Conservation (phyloP, 2,329 filamentous ascomycete genomes). For the Clonostachys byssicola region DNA sequence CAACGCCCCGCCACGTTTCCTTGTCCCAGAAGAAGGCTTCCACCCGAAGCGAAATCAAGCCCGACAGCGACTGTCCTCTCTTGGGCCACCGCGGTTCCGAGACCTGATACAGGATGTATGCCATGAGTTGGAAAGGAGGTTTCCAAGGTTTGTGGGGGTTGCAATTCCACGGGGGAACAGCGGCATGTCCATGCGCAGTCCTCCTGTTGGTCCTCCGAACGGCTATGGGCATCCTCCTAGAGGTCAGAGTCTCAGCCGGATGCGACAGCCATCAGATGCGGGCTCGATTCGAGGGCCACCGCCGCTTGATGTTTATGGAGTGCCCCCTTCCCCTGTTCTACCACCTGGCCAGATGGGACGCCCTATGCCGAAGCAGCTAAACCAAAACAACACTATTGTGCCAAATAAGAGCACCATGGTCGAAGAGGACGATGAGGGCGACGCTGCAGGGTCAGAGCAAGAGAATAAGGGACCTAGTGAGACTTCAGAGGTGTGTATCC, state of each 20-base stretch:
- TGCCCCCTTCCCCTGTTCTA: constrained; percentile 56
- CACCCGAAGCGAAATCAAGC: constrained; percentile 97
- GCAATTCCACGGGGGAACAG: constrained; percentile 69
- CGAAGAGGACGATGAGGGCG: constrained; percentile 82
- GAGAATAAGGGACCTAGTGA: constrained; percentile 21
- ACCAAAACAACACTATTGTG: constrained; percentile 89
- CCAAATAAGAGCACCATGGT: constrained; percentile 98
- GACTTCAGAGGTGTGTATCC: constrained; percentile 32
- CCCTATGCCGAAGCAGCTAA: constrained; percentile 80
- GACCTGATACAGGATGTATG: constrained; percentile 95
- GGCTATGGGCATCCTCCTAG: constrained; percentile 43
- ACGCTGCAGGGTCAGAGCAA: constrained; percentile 31
- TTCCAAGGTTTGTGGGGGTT: constrained; percentile 70
- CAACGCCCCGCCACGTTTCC: constrained; percentile 60
- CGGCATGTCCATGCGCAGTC: constrained; percentile 56
- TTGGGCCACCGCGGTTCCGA: constrained; percentile 81
- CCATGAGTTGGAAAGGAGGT: constrained; percentile 86
- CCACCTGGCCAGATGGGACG: constrained; percentile 64
- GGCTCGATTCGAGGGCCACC: constrained; percentile 52
- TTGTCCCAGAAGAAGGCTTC: constrained; percentile 83
- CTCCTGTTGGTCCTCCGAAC: constrained; percentile 52
- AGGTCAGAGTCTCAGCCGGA: constrained; percentile 42
- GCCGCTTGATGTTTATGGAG: constrained; percentile 38
- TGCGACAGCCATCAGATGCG: constrained; percentile 56
- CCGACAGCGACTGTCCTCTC: constrained; percentile 87